Evolutionary conservation across 305 asterid genomes (phyloP), one percentile per base, ranked within the genome.

Genomic region (Plantago lanceolata): DNA sequence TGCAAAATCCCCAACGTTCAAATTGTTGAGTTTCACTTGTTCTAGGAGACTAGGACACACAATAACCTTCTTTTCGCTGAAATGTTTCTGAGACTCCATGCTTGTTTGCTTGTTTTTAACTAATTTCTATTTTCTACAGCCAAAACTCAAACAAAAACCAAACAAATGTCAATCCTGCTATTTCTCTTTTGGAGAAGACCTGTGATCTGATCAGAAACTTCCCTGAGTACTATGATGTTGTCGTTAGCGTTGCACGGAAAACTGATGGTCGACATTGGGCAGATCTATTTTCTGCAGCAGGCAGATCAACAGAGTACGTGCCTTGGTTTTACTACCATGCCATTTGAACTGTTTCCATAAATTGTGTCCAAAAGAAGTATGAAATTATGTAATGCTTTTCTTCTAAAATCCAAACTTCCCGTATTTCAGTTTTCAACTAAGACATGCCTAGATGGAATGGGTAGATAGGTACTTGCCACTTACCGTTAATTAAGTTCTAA

Each of bases 211-310:
- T 93, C 73, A 90, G 82, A 76, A 90, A 81, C 64, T 93, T 93
- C 68, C 94, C 99, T 0, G 99, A 93, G 78, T 93, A 93, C 75
- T 88, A 82, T 60, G 99, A 93, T 74, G 99, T 93, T 75, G 99
- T 93, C 47, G 99, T 93, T 74, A 93, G 99, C 72, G 99, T 93
- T 75, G 99, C 99, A 20, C 84, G 99, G 76, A 93, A 93, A 80
- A 93, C 99, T 72, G 99, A 93, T 73, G 99, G 96, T 71, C 94
- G 99, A 17, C 99, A 93, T 76, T 93, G 99, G 99, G 95, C 88
- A 40, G 96, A 93, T 88, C 78, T 93, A 59, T 93, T 93, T 78
- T 76, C 95, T 71, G 87, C 96, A 78, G 97, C 99, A 5, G 99
- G 99, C 69, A 83, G 96, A 82, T 85, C 99, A 50, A 85, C 97